These are phyloP conservation scores for Colletotrichum gigasporum DNA, from an alignment of 2,329 filamentous ascomycete species.

Conservation along the genomic window DNA sequence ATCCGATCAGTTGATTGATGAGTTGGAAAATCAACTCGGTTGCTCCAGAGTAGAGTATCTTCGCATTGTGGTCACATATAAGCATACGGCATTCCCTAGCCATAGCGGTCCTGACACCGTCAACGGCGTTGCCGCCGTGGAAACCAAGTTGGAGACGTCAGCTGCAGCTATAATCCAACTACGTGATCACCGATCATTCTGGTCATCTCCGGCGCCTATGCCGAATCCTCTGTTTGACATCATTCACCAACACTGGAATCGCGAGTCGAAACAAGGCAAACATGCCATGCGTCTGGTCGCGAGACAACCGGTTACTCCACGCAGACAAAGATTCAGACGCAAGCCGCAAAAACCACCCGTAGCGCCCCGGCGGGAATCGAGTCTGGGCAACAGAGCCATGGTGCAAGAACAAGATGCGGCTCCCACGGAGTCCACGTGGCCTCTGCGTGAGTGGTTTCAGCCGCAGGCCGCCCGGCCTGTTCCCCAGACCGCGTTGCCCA, in stretches of 20 bases:
- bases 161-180: conserved; percentile 60
- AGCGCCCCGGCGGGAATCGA: conserved; percentile 25
- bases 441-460: too few species aligned
- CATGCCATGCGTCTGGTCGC: conserved; percentile 50
- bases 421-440: too few species aligned
- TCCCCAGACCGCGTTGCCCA: too few species aligned
- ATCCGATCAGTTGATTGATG: conserved; percentile 66
- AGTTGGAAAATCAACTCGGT: conserved; percentile 67
- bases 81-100: conserved; percentile 63
- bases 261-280: conserved; percentile 55
- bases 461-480: too few species aligned
- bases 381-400: conserved; percentile 14
- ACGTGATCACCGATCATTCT: conserved; percentile 57
- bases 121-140: conserved; percentile 48
- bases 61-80: conserved; percentile 61
- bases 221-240: conserved; percentile 53
- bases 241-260: conserved; percentile 60
- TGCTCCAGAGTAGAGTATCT: conserved; percentile 58
- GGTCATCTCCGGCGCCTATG: conserved; percentile 53
- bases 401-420: conserved; percentile 1
- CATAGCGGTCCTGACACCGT: conserved; percentile 35
- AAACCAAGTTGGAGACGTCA: conserved; percentile 62
- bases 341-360: background rate
- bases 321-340: background rate
- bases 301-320: conserved; percentile 19